phyloP scores from a whole-genome alignment of 2,329 filamentous ascomycete species.

The Aspergillus latus region DNA sequence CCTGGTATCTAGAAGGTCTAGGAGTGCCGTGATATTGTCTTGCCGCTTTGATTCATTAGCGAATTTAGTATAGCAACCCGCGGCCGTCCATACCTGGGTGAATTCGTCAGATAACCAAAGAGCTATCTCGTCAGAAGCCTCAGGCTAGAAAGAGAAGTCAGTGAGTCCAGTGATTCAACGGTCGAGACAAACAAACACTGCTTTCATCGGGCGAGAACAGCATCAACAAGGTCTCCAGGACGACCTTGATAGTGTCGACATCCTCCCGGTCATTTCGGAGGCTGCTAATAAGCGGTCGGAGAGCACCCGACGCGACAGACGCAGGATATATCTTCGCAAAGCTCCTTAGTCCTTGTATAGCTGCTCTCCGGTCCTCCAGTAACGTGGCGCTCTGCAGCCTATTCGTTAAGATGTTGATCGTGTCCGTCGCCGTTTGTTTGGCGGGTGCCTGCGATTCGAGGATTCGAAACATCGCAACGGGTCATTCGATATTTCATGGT shows the following conservation, averaged over 20 bases:
- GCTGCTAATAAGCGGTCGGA: conserved; percentile 82
- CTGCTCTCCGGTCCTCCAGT: conserved; percentile 88
- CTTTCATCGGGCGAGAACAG: conserved; percentile 72
- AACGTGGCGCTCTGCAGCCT: conserved; percentile 86
- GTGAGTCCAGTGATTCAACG: conserved; percentile 12
- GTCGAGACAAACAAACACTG: conserved; percentile 49
- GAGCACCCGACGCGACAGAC: conserved; percentile 88
- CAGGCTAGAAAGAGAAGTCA: conserved; percentile 59
- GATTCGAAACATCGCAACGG: conserved; percentile 53
- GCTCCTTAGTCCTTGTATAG: conserved; percentile 87
- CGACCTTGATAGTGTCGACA: conserved; percentile 92
- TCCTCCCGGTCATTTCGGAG: conserved; percentile 87
- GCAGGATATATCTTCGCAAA: conserved; percentile 97
- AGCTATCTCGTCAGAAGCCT: conserved; percentile 96
- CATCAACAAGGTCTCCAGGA: conserved; percentile 92
- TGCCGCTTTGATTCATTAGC: conserved; percentile 67
- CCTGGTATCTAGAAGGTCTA: conserved; percentile 81
- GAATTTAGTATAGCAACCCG: conserved; percentile 15
- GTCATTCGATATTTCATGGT: conserved; percentile 42
- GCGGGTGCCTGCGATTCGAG: conserved; percentile 75
- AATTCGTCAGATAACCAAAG: conserved; percentile 98
- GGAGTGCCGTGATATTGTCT: conserved; percentile 89
- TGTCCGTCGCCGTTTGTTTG: conserved; percentile 93
- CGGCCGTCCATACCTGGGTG: conserved; percentile 65
- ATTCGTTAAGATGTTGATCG: conserved; percentile 84